Evolutionary conservation across 2,329 filamentous ascomycete species (phyloP).

Genomic region (Fusarium odoratissimum): DNA sequence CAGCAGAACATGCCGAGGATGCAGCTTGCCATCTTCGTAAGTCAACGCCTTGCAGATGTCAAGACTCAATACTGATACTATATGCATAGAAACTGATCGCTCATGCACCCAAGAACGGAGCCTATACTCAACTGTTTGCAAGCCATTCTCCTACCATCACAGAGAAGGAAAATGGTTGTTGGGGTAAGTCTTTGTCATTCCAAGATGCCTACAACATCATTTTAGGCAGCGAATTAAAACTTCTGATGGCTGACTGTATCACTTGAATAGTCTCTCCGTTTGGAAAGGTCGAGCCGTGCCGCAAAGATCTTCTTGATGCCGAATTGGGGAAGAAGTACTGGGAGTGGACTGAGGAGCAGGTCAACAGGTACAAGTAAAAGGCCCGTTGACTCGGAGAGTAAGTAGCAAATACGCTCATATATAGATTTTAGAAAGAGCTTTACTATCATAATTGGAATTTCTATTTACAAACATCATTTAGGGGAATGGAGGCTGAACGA

Average conservation of each 20-base stretch:
- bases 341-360: not conserved
- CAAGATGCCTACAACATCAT: not conserved
- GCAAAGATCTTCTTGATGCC: not conserved
- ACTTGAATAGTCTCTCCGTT: not conserved
- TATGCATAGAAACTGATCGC: not conserved
- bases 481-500: too few species aligned
- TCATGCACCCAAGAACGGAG: not conserved
- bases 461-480: too few species aligned
- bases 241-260: not conserved
- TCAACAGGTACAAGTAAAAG: not conserved
- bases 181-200: not conserved
- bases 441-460: too few species aligned
- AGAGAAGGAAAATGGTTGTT: not conserved
- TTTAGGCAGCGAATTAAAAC: accelerated
- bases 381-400: accelerated
- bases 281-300: not conserved
- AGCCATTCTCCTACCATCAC: not conserved
- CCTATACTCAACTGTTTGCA: not conserved
- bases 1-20: not conserved
- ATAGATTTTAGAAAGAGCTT: too few species aligned
- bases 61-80: accelerated
- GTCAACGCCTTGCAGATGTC: accelerated
- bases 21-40: not conserved
- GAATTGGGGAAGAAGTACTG: not conserved
- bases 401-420: too few species aligned